Conservation (phyloP, 2,329 filamentous ascomycete genomes). For the Ceratocystis papillata region DNA sequence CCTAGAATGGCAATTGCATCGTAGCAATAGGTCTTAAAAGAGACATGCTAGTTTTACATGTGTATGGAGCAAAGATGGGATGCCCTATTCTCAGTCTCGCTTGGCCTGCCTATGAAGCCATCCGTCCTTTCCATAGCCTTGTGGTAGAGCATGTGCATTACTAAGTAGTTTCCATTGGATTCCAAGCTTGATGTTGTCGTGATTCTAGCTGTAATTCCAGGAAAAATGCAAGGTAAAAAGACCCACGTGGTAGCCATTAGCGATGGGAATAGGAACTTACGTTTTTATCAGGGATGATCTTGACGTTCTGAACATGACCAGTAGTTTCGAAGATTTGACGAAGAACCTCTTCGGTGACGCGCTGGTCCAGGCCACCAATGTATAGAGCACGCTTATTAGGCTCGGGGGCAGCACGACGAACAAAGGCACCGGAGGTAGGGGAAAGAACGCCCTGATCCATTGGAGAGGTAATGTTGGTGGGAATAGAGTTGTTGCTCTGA, state of each 20-base stretch:
- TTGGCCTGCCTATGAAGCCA: background rate
- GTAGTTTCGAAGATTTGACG: conserved; percentile 98
- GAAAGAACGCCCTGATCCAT: conserved; percentile 72
- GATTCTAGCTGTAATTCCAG: background rate
- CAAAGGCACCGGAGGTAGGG: conserved; percentile 69
- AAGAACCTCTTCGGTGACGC: conserved; percentile 90
- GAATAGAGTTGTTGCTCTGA: conserved; percentile 91
- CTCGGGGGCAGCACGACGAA: conserved; percentile 85
- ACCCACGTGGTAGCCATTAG: background rate
- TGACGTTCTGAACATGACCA: conserved; percentile 94
- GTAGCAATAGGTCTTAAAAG: background rate
- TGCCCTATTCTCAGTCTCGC: background rate
- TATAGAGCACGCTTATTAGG: conserved; percentile 98
- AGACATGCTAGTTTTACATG: background rate
- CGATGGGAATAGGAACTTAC: conserved; percentile 46
- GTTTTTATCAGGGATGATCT: conserved; percentile 99
- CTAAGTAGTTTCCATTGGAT: background rate
- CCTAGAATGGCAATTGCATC: background rate
- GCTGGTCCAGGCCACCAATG: conserved; percentile 85
- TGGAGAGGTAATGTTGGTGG: conserved; percentile 81
- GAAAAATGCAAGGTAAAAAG: background rate
- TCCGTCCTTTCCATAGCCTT: background rate
- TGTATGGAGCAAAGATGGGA: background rate
- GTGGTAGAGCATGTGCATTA: background rate
- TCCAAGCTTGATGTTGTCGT: background rate